phyloP scores from a whole-genome alignment of 2,329 filamentous ascomycete genomes.

The Scolecobasidium constrictum region DNA sequence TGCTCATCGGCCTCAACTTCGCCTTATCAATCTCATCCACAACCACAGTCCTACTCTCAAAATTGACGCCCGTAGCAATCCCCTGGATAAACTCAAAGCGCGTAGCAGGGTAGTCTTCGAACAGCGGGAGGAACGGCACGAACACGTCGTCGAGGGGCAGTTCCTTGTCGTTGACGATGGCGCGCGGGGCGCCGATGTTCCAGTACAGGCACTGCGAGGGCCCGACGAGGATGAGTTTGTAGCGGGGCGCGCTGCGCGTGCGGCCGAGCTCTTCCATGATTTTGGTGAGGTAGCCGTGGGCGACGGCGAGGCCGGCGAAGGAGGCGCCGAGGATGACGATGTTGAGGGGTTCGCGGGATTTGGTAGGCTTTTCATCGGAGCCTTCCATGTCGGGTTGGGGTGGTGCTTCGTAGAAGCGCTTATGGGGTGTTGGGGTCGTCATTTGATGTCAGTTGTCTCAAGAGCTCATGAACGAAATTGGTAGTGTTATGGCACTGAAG shows the following conservation, averaged over 20 bases:
- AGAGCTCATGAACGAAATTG: no score
- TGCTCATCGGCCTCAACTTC: neutral
- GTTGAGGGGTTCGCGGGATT: constrained; percentile 19
- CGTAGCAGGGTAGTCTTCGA: constrained; percentile 21
- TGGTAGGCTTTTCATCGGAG: no score
- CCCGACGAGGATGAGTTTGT: constrained; percentile 24
- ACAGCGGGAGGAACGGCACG: constrained; percentile 22
- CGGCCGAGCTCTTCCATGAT: constrained; percentile 19
- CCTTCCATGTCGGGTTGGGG: no score
- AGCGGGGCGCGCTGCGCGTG: constrained; percentile 15
- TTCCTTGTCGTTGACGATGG: constrained; percentile 23
- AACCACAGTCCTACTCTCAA: constrained; percentile 16
- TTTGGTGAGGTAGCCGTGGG: constrained; percentile 25
- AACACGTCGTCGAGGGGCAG: constrained; percentile 24
- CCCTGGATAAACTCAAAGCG: constrained; percentile 27
- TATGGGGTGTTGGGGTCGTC: no score
- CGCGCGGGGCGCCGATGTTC: constrained; percentile 27
- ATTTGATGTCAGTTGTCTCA: no score
- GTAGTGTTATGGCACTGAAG: no score
- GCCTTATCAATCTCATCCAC: constrained; percentile 12
- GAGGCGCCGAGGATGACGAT: constrained; percentile 29
- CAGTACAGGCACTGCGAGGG: constrained; percentile 26
- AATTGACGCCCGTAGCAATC: constrained; percentile 19
- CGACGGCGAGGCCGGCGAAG: constrained; percentile 26
- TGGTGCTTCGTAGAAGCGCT: no score